Base-by-base conservation (phyloP, 768 basidiomycete genomes). In the Boletus reticuloceps region DNA sequence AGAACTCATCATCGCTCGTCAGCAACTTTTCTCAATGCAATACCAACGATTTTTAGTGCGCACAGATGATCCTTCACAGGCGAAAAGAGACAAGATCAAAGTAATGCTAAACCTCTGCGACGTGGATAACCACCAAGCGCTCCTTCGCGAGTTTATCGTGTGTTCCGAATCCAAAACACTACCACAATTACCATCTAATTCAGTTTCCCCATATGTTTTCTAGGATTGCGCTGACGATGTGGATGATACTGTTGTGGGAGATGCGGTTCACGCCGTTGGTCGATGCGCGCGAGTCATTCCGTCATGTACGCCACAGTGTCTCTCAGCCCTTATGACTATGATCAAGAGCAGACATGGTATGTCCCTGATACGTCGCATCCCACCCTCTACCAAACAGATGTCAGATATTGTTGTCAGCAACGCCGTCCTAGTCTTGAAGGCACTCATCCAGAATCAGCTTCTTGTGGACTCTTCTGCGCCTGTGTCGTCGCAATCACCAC, bases 141-240 rank as follows among this genome's bases (percentile, higher is more conserved):
- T 96, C 11, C 73, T 98, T 58, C 78, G 85, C 22, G 97, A 99
- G 66, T 86, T 97, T 60, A 84, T 89, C 58, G 95, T 96, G 54
- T 53, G 88, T 76, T 44, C 42, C 45, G 14, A 16, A 50, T 25
- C 19, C 57, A 29, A 34, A 39, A 17, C 34, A 16, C 34, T 17
- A 12, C 46, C 38, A 37, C 22, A 6, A 34, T 29, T 19, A n/a
- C 19, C 12, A 10, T 45, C 48, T 51, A 42, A 56, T 37, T 10
- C 19, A 37, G 17, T 22, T 44, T 40, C 36, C 17, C 19, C 25
- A 10, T 50, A 13, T 25, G 51, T 8, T 38, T 41, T 36, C 38
- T 58, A 97, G 94, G 86, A 90, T 56, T 95, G 88, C 63, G 80
- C 86, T 1, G 86, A 90, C n/a, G 90, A 91, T 64, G 72, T 80